Evolutionary conservation across 2,329 filamentous ascomycete species (phyloP).

Genomic region (Hymenotorrendiella dingleyae): DNA sequence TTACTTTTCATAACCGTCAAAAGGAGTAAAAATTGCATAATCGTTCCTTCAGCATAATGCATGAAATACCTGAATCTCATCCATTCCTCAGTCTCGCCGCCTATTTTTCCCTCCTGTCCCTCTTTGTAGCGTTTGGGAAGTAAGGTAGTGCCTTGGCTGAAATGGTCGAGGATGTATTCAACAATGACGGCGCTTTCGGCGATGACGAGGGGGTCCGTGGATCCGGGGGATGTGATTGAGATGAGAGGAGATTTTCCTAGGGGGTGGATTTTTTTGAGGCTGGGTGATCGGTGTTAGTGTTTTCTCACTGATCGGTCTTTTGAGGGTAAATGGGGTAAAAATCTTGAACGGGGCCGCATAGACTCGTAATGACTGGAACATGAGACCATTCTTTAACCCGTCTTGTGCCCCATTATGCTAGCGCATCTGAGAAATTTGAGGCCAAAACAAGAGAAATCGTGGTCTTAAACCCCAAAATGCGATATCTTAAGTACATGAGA

Average conservation of each 20-base stretch:
- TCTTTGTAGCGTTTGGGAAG: slow-evolving; percentile 50
- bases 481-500: too few relatives aligned
- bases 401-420: too few relatives aligned
- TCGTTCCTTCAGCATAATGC: slow-evolving; percentile 78
- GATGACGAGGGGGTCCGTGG: slow-evolving; percentile 51
- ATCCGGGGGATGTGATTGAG: slow-evolving; percentile 46
- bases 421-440: too few relatives aligned
- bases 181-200: slow-evolving; percentile 78
- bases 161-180: slow-evolving; percentile 73
- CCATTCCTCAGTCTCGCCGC: slow-evolving; percentile 56
- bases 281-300: too few relatives aligned
- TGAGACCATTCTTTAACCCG: too few relatives aligned
- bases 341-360: too few relatives aligned
- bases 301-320: too few relatives aligned
- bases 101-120: slow-evolving; percentile 50
- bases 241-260: slow-evolving; percentile 84
- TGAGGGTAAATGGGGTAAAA: too few relatives aligned
- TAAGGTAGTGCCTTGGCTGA: slow-evolving; percentile 39
- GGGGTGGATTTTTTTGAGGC: slow-evolving; percentile 73
- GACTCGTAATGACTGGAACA: too few relatives aligned
- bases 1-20: slow-evolving; percentile 51
- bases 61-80: slow-evolving; percentile 62
- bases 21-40: slow-evolving; percentile 68
- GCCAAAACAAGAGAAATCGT: too few relatives aligned
- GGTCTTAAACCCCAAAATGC: too few relatives aligned